phyloP scores from a whole-genome alignment of 164 flowering plant species.

The Magnolia kwangsiensis region DNA sequence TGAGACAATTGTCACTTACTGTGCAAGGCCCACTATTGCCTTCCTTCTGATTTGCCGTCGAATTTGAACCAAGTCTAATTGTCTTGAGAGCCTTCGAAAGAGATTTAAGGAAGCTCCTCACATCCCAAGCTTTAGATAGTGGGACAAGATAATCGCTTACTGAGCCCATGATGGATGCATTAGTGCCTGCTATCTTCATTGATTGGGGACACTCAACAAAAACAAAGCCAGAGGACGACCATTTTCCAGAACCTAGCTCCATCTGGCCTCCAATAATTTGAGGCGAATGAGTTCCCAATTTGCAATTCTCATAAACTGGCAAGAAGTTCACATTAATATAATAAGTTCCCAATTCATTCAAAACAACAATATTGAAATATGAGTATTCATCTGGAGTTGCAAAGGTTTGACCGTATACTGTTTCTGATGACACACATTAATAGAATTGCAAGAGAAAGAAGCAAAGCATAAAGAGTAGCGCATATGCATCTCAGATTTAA shows the following conservation, averaged over 20 bases:
- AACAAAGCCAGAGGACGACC: constrained; percentile 74
- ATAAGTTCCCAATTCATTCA: background rate
- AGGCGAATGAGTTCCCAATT: constrained; percentile 87
- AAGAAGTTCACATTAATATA: constrained; percentile 3
- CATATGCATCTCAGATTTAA: background rate
- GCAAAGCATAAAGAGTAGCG: background rate
- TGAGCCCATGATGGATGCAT: constrained; percentile 74
- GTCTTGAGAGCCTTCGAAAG: constrained; percentile 78
- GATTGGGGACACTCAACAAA: constrained; percentile 86
- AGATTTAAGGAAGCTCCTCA: constrained; percentile 70
- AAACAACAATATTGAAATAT: background rate
- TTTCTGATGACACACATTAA: background rate
- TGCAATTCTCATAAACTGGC: constrained; percentile 93
- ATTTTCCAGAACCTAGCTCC: constrained; percentile 66
- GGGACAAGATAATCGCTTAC: constrained; percentile 84
- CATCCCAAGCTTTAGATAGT: constrained; percentile 91
- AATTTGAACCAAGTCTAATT: constrained; percentile 51
- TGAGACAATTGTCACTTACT: constrained; percentile 41
- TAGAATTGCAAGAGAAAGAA: background rate
- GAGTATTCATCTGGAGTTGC: background rate
- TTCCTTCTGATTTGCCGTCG: constrained; percentile 61
- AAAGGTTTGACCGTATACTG: background rate
- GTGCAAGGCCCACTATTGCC: constrained; percentile 56
- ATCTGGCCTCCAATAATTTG: constrained; percentile 66
- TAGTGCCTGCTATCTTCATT: constrained; percentile 69